Conservation (phyloP, 208 protist species). For the Leishmania aethiopica region DNA sequence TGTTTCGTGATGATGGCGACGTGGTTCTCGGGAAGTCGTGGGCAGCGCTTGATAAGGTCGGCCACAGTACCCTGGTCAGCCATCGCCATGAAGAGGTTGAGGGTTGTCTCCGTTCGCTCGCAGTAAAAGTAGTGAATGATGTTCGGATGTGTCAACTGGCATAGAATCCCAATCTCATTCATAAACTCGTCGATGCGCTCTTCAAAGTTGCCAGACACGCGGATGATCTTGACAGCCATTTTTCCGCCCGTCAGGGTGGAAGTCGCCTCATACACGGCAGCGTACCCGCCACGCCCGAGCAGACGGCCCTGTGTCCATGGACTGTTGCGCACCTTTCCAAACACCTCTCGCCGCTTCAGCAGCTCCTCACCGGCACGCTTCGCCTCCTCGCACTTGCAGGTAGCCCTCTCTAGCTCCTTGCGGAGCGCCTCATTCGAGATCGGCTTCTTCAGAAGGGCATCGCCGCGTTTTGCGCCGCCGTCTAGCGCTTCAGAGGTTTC, state of each 20-base stretch:
- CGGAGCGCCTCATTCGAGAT: conserved; percentile 40
- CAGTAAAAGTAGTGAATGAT: conserved; percentile 90
- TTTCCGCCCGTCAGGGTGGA: conserved; percentile 73
- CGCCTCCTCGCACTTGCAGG: conserved; percentile 39
- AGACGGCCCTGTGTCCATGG: conserved; percentile 64
- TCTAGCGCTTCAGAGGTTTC: conserved; percentile 50
- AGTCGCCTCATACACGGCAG: conserved; percentile 74
- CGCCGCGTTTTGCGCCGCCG: conserved; percentile 34
- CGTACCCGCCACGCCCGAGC: conserved; percentile 70
- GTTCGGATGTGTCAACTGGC: conserved; percentile 71
- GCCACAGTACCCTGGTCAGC: conserved; percentile 67
- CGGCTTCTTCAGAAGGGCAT: conserved; percentile 55
- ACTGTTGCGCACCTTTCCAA: conserved; percentile 63
- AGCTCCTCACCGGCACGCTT: conserved; percentile 58
- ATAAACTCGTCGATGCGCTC: conserved; percentile 67
- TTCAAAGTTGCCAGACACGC: conserved; percentile 57
- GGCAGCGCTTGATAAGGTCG: conserved; percentile 47
- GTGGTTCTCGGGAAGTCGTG: conserved; percentile 50
- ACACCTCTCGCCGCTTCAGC: conserved; percentile 49
- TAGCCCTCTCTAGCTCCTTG: conserved; percentile 44
- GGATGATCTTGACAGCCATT: conserved; percentile 87
- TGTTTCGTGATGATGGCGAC: conserved; percentile 65
- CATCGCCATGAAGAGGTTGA: conserved; percentile 85
- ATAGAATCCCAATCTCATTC: conserved; percentile 75
- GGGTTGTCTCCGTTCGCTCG: conserved; percentile 51